Evolutionary conservation across 73 alveolate genomes (phyloP).

Genomic region (Paramecium sonneborni): DNA sequence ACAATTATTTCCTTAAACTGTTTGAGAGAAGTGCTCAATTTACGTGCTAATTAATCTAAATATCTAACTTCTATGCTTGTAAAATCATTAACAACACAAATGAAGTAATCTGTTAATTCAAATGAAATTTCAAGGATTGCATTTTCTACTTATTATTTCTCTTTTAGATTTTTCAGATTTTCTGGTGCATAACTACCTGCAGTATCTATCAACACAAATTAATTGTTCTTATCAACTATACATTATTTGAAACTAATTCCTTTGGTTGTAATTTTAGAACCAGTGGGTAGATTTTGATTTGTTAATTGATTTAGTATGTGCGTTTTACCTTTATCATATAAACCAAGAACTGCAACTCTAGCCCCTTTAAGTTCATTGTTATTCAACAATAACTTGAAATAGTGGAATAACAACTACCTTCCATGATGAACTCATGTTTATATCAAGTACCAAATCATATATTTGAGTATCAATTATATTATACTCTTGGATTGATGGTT

Average conservation of each 20-base stretch:
- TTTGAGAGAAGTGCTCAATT: not conserved
- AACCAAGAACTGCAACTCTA: slow-evolving; percentile 55
- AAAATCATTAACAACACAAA: slow-evolving; percentile 57
- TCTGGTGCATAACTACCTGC: slow-evolving; percentile 59
- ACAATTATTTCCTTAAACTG: slow-evolving; percentile 39
- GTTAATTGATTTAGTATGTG: slow-evolving; percentile 35
- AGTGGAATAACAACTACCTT: not conserved
- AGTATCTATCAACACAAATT: slow-evolving; percentile 39
- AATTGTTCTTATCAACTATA: not conserved
- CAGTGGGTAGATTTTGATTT: slow-evolving; percentile 44
- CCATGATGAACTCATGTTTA: slow-evolving; percentile 13
- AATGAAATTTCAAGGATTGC: not conserved
- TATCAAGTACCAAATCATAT: slow-evolving; percentile 14
- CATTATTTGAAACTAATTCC: slow-evolving; percentile 54
- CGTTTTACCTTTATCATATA: slow-evolving; percentile 66
- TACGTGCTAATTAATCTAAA: slow-evolving; percentile 31
- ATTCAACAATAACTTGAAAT: not conserved
- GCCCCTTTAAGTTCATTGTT: slow-evolving; percentile 33
- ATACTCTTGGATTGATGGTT: not conserved
- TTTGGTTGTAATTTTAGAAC: slow-evolving; percentile 43
- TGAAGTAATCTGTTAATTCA: slow-evolving; percentile 37
- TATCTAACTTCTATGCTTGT: slow-evolving; percentile 37
- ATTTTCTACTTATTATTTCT: not conserved
- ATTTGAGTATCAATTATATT: not conserved
- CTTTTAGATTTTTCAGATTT: not conserved